Conservation (phyloP, 2,329 filamentous ascomycete genomes). For the Exutisphaerella laricina region DNA sequence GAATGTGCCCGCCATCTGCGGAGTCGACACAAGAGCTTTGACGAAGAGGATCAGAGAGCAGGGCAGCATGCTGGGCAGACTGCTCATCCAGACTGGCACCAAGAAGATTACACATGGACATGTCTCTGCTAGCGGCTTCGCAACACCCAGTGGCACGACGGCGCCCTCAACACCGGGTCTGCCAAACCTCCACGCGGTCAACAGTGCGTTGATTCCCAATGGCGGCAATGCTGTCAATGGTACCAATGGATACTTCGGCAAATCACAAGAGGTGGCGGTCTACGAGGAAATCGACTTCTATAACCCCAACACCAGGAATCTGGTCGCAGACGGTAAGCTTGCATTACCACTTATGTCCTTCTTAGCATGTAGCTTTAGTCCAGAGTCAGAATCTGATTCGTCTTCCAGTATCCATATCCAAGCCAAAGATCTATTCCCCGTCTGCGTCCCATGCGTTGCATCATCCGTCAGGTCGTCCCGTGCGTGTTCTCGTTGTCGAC, state of each 20-base stretch:
- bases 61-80: conserved; percentile 91
- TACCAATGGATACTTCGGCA: conserved; percentile 29
- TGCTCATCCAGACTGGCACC: conserved; percentile 64
- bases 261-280: conserved; percentile 31
- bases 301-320: conserved; percentile 86
- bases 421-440: conserved; percentile 80
- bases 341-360: conserved; percentile 15
- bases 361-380: conserved; percentile 21
- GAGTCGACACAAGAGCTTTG: conserved; percentile 85
- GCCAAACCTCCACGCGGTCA: conserved; percentile 26
- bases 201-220: conserved; percentile 18
- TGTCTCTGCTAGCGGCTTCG: conserved; percentile 21
- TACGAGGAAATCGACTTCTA: conserved; percentile 85
- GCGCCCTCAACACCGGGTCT: conserved; percentile 39
- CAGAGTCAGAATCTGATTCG: conserved; percentile 26
- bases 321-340: conserved; percentile 83
- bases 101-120: conserved; percentile 34
- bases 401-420: conserved; percentile 73
- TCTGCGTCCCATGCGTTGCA: conserved; percentile 65
- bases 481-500: conserved; percentile 88
- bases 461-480: conserved; percentile 79
- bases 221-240: conserved; percentile 33
- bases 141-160: conserved; percentile 26
- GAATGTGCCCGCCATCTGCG: conserved; percentile 87
- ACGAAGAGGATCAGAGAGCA: conserved; percentile 92